Percentiles rank a stretch among this genome's conserved stretches.
These are phyloP conservation scores for Fibroporia radiculosa DNA, from an alignment of 768 basidiomycete genomes.

Conservation along the genomic window DNA sequence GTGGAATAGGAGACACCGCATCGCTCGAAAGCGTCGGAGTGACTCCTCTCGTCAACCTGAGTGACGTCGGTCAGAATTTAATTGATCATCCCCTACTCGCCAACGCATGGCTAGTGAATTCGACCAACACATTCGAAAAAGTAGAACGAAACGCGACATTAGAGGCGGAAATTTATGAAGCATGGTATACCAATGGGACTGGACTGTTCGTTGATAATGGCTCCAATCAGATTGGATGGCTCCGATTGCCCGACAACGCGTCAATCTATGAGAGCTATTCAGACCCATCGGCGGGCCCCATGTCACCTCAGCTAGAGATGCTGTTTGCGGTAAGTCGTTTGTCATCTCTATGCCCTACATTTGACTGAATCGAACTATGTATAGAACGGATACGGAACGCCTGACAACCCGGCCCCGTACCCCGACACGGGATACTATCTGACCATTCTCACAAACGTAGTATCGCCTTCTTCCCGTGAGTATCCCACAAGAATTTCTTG, in stretches of 20 bases:
- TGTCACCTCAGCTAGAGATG: slow-evolving; percentile 11
- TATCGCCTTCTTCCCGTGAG: slow-evolving; percentile 18
- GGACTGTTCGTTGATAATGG: slow-evolving; percentile 9
- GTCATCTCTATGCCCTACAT: too few species aligned
- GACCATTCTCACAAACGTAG: slow-evolving; percentile 8
- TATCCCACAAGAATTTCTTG: too few species aligned
- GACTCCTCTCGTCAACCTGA: slow-evolving; percentile 13
- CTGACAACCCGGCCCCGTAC: background rate
- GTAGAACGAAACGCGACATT: slow-evolving; percentile 10
- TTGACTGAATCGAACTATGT: too few species aligned
- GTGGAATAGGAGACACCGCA: slow-evolving; percentile 21
- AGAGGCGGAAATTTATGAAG: background rate
- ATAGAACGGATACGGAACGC: slow-evolving; percentile 6
- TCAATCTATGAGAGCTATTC: slow-evolving; percentile 1
- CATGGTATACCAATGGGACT: slow-evolving; percentile 9
- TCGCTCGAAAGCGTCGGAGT: slow-evolving; percentile 17
- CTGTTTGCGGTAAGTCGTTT: slow-evolving; percentile 4
- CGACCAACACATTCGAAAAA: slow-evolving; percentile 7
- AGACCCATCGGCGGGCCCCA: slow-evolving; percentile 11
- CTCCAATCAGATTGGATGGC: slow-evolving; percentile 7
- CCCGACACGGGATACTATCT: slow-evolving; percentile 16
- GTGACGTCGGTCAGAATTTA: slow-evolving; percentile 23
- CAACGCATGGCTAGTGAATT: slow-evolving; percentile 12
- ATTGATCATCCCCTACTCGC: slow-evolving; percentile 19
- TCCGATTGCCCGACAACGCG: slow-evolving; percentile 4